A percentile compares a stretch with the other conserved stretches of the same genome.
phyloP scores from a whole-genome alignment of 2,329 filamentous ascomycete species.

The Aspergillus tubingensis region DNA sequence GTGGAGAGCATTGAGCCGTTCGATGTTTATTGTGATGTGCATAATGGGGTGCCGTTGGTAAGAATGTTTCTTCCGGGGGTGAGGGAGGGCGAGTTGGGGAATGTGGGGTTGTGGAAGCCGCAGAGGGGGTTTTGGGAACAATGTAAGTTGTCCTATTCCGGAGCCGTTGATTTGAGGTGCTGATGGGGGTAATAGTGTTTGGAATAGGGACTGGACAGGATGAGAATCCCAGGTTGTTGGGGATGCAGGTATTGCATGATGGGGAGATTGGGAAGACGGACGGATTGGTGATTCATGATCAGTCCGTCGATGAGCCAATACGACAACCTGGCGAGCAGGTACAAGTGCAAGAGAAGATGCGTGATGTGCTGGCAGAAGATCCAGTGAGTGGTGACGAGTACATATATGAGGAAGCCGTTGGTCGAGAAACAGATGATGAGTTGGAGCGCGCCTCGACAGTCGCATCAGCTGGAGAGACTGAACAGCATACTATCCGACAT shows the following conservation, averaged over 20 bases:
- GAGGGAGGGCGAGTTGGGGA: neutral
- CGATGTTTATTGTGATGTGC: neutral
- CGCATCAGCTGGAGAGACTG: neutral
- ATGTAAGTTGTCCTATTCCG: neutral
- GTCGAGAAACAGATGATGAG: neutral
- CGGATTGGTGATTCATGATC: neutral
- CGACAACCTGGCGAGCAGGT: neutral
- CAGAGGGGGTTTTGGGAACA: neutral
- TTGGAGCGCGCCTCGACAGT: neutral
- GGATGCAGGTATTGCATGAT: neutral
- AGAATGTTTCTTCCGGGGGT: neutral
- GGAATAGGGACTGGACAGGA: neutral
- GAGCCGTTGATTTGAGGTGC: neutral
- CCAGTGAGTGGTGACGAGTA: neutral
- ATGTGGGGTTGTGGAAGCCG: neutral
- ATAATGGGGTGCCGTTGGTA: neutral
- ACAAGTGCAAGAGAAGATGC: neutral
- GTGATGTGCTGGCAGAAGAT: neutral
- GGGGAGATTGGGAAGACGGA: neutral
- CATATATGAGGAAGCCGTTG: neutral
- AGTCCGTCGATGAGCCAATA: neutral
- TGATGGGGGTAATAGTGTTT: neutral
- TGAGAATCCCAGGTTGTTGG: neutral
- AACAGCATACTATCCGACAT: neutral
- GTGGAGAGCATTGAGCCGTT: neutral